Evolutionary conservation across 352 stramenopile species (phyloP), one percentile per base, ranked within the genome.

Genomic region (Globisporangium apiculatum): DNA sequence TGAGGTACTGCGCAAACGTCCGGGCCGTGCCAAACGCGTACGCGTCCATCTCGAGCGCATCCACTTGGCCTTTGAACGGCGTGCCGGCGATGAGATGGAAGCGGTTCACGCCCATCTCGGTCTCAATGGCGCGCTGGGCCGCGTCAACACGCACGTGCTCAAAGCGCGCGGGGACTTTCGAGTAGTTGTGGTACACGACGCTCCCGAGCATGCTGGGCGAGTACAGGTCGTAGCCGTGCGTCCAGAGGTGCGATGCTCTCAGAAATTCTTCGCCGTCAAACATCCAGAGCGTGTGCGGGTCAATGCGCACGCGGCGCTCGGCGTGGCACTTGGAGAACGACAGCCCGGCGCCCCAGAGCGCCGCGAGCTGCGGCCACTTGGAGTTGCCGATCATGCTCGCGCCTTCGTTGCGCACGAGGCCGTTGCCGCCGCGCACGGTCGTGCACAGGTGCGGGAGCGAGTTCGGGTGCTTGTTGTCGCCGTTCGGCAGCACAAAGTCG

Each of bases 251-350:
- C 54, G 76, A 80, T 12, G 76, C 67, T 46, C 78, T 72, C 64
- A 89, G 51, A 46, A 89, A 89, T 55, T 89, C 78, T 58, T 89
- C 78, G 7, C 78, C 78, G 45, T 89, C 78, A 50, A 87, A 89
- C 72, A 89, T 83, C 78, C 78, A 89, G 36, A 91, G 68, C 54
- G 79, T 91, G 57, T 94, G 83, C 51, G 81, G 83, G 52, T 94
- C 83, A 42, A 94, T 73, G 2, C 61, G 74, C 53, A 87, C 81
- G 12, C 79, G 79, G 17, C 71, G 76, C 67, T 94, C 83, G 9
- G 83, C 82, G 58, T 93, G 83, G 58, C 83, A 93, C 67, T 93
- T 93, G 71, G 73, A 82, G 53, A 91, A 93, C n/a, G 77, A 90
- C 7, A 94, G 62, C 15, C 83, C 83, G 24, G 79, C 83, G 24